Evolutionary conservation across 106 monocot genomes (phyloP), one percentile per base, ranked within the genome.

Genomic region (Cymbidium sinense): DNA sequence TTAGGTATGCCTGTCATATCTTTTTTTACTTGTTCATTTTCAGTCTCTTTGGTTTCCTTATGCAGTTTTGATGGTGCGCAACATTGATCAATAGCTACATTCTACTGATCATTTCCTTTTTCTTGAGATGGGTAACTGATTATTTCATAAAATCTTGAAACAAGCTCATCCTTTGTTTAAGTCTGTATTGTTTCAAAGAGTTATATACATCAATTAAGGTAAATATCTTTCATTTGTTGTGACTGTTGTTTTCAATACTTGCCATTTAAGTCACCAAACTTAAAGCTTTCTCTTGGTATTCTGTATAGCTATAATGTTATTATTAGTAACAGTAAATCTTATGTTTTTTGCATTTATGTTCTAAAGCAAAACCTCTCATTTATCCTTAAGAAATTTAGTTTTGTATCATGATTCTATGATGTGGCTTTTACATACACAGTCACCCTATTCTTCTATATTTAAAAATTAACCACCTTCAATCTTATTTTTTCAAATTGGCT

Each of bases 1-100:
- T 98, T 82, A 89, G 98, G 94, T 98, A 91, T 50, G 7, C 4
- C 69, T 25, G 12, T 34, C 5, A 19, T 74, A 11, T 19, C 13
- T 4, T 47, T 47, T 47, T 64, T 13, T 25, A 5, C 43, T 69
- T 69, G 31, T 50, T 67, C 21, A 43, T 12, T n/a, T 67, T 23
- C 12, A 3, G n/a, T 64, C 12, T 37, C 29, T 74, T 20, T 18
- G 20, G 3, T n/a, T 23, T 43, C 58, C 23, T 73, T 31, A 20
- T 41, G 20, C 1, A 25, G 6, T 77, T 77, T 61, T 4, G n/a
- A 9, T 25, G 7, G 61, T 7, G 61, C 61, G 25, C 61, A 61
- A 61, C 61, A 23, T 23, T 25, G 25, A n/a, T 25, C 61, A 61
- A 23, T 61, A 61, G 25, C n/a, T 61, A 25, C 25, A 61, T 5